Evolutionary conservation across 176 grass and related monocot genomes (phyloP), one percentile per base, ranked within the genome.

Genomic region (Oryza glumipatula): DNA sequence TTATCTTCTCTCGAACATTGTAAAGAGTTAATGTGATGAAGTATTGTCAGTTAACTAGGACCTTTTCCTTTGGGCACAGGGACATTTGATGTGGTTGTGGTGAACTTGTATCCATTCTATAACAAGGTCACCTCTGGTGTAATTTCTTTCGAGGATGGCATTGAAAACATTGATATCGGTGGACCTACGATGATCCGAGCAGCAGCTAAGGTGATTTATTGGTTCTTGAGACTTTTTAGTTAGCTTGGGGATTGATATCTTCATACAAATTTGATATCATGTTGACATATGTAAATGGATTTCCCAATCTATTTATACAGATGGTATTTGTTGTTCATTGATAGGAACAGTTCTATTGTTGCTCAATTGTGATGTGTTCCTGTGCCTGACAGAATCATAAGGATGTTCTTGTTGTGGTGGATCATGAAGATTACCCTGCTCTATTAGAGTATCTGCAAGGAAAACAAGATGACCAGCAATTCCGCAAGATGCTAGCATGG

Each of bases 161-260:
- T 95, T 85, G 96, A 98, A 85, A 98, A 90, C 87, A 94, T 98
- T 74, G 96, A 98, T 83, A 98, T 98, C 78, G 93, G 96, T 85
- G 96, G 96, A 9, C 91, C 93, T 76, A 92, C 96, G 39, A 87
- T 98, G 91, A 98, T 98, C 81, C 86, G 93, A 80, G 96, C 96
- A 70, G 96, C 93, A 60, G 91, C 91, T 68, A 98, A 98, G 93
- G 96, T 98, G 15, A 77, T 23, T 61, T 72, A 30, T 73, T 66
- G 33, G n/a, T 88, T 66, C 39, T 82, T 87, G 41, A 2, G 8
- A 41, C 39, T 41, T 39, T 39, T 41, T 41, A 2, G 39, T 41
- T 41, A 8, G 7, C 39, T 41, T 41, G 39, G 39, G 39, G 39
- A 41, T 41, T 41, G 39, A 7, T 41, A 67, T 44, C 11, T 32